A percentile compares a stretch with the other conserved stretches of the same genome.
phyloP scores from a whole-genome alignment of 2,329 filamentous ascomycete genomes.

The Dactylellina leptospora region DNA sequence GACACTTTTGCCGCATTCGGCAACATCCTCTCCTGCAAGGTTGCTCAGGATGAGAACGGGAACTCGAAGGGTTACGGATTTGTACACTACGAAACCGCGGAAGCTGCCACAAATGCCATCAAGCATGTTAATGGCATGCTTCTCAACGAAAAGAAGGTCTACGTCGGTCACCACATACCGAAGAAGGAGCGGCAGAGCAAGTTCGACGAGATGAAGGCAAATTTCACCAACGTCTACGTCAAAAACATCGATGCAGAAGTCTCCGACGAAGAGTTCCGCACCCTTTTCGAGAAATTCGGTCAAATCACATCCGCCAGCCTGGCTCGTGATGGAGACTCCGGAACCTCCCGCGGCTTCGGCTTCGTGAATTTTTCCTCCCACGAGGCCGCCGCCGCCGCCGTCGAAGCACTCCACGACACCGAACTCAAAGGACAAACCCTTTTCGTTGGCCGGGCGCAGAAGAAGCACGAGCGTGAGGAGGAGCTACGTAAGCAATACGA shows the following conservation, averaged over 20 bases:
- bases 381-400: slow-evolving; percentile 82
- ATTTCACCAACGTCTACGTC: slow-evolving; percentile 99
- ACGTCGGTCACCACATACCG: slow-evolving; percentile 97
- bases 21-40: slow-evolving; percentile 99
- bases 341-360: slow-evolving; percentile 93
- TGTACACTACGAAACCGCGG: slow-evolving; percentile 99
- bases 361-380: slow-evolving; percentile 97
- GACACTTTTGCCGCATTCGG: slow-evolving; percentile 99
- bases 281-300: slow-evolving; percentile 89
- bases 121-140: slow-evolving; percentile 99
- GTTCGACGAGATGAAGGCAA: slow-evolving; percentile 99
- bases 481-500: slow-evolving; percentile 99
- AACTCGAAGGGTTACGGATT: slow-evolving; percentile 99
- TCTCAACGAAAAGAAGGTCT: slow-evolving; percentile 99
- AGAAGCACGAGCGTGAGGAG: slow-evolving; percentile 99
- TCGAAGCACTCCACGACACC: slow-evolving; percentile 89
- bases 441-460: slow-evolving; percentile 97
- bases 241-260: slow-evolving; percentile 92
- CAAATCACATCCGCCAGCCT: slow-evolving; percentile 96
- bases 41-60: slow-evolving; percentile 94
- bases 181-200: slow-evolving; percentile 99
- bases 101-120: slow-evolving; percentile 95
- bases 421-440: slow-evolving; percentile 95
- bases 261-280: slow-evolving; percentile 92
- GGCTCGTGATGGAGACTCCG: slow-evolving; percentile 80